phyloP scores from a whole-genome alignment of 2,329 filamentous ascomycete genomes.

The Verticillium klebahnii region DNA sequence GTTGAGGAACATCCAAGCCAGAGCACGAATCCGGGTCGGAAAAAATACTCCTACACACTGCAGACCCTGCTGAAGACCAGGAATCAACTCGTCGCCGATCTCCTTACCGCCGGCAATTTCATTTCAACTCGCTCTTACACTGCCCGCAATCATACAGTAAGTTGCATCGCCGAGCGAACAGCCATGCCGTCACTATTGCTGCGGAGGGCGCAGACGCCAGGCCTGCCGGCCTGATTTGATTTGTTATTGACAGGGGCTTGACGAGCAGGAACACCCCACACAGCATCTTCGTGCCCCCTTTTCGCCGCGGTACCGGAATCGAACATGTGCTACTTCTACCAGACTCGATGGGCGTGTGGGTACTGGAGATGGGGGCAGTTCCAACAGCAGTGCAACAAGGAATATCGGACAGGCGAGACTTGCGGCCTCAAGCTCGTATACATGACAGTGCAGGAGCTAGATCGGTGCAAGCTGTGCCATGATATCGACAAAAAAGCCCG shows the following conservation, averaged over 20 bases:
- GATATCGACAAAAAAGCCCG: conserved; percentile 84
- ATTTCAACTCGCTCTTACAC: not conserved
- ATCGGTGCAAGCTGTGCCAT: conserved; percentile 79
- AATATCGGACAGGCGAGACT: conserved; percentile 93
- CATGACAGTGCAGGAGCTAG: conserved; percentile 58
- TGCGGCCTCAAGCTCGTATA: conserved; percentile 91
- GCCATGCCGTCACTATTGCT: not conserved
- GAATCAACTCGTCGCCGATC: not conserved
- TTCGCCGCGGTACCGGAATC: not conserved
- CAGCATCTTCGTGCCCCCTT: not conserved
- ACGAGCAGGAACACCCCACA: not conserved
- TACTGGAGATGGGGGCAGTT: conserved; percentile 96
- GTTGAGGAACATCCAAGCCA: not conserved
- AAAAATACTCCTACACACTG: not conserved
- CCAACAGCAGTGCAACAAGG: conserved; percentile 86
- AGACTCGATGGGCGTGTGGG: conserved; percentile 77
- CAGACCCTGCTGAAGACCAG: not conserved
- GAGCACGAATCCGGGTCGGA: not conserved
- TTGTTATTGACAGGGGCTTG: not conserved
- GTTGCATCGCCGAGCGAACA: not conserved
- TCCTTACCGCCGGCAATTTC: not conserved
- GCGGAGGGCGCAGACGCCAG: not conserved
- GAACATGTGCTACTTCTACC: conserved; percentile 93
- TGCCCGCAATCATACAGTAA: not conserved
- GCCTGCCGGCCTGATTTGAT: not conserved